Evolutionary conservation across 768 basidiomycete genomes (phyloP), one percentile per base, ranked within the genome.

Genomic region (Mycena haematopus): DNA sequence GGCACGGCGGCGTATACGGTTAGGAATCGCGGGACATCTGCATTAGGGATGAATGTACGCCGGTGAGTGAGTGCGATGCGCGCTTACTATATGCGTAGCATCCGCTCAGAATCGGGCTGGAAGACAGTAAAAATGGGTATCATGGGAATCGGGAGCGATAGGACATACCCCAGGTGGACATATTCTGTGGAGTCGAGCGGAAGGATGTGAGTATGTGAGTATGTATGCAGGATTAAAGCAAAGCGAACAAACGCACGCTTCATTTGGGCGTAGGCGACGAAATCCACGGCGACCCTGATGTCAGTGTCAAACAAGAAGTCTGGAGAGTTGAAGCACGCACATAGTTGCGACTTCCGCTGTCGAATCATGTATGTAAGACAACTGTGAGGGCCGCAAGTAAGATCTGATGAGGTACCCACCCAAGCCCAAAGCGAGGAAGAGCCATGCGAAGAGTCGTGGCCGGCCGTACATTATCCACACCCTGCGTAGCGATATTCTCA

Each of bases 401-500:
- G 29, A 31, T n/a, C n/a, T 6, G 19, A 15, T 19, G 2, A 14
- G 27, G n/a, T 1, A 6, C 53, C 24, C n/a, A 56, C 60, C 46
- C 6, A 56, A 21, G 6, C 11, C 60, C 36, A 56, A 9, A 29
- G 1, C n/a, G 2, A 31, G 29, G 21, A 61, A 56, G 19, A 61
- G 36, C 60, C 60, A 61, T 47, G 55, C 17, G n/a, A 61, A 22
- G 1, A 44, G 3, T 3, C 46, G 35, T 3, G 60, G 60, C 7
- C 53, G 35, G 3, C 53, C 53, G 29, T 55, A 61, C 49, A 61
- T 24, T 21, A 61, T 61, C 60, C 60, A 61, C 14, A 61, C 60
- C 21, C 53, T 61, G 17, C 36, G 25, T n/a, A n/a, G n/a, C n/a
- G n/a, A n/a, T n/a, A n/a, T n/a, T n/a, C n/a, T n/a, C n/a, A n/a